Evolutionary conservation across 1,284 basidiomycete species (phyloP), one percentile per base, ranked within the genome.

Genomic region (Lignosus rhinocerotis): DNA sequence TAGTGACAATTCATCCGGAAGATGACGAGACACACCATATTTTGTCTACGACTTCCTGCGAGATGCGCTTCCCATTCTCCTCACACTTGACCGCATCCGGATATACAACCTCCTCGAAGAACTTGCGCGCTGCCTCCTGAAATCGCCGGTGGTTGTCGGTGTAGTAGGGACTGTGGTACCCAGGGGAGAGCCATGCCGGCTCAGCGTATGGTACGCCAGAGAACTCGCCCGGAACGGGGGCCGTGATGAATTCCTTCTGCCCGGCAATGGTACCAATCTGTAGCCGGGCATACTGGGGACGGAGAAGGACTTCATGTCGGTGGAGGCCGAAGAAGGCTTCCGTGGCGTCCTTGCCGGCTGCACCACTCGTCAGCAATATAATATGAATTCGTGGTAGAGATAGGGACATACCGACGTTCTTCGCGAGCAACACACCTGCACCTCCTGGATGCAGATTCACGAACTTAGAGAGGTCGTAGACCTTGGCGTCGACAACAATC

Each of bases 301-400:
- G 87, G 34, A 85, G 77, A 12, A 98, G 83, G 21, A 97, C 87
- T 69, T 97, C 94, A 48, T 90, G 86, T 25, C 94, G 82, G 72
- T 98, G 95, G 52, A 98, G 82, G n/a, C 92, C 88, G 65, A 92
- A 98, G 82, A 98, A 98, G 0, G 83, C 83, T 34, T 93, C 80
- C 1, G 95, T 96, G 0, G 93, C 92, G 66, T 98, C 95, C 70
- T 92, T 82, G 6, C 87, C 87, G 34, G 86, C 86, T 81, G 58
- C 32, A 12, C 6, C 1, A 10, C 21, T 19, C 2, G 43, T 41
- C 47, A 32, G 43, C 45, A 31, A 19, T 41, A 25, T 6, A 11
- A 17, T 41, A 49, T 9, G 19, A 17, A 21, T 17, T 43, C 12
- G 11, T 25, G 21, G 39, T 16, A 53, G 16, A 51, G 19, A 16